Base-by-base conservation (phyloP, 805 yeast species). In the Lachancea sp. region DNA sequence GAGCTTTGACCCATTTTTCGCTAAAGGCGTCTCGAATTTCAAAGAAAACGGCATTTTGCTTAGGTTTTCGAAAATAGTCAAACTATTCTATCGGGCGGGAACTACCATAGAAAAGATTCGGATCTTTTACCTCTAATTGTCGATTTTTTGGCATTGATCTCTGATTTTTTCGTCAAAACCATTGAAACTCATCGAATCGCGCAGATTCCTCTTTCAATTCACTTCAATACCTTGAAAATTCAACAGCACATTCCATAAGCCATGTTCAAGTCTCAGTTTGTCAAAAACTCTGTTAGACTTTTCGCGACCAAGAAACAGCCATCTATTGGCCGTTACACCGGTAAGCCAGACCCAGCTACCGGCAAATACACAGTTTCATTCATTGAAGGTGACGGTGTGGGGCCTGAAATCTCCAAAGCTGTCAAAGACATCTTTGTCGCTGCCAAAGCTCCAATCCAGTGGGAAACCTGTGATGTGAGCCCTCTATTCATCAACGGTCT, bases 381-480 rank as follows among this genome's bases (percentile, higher is more conserved):
- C 73, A 91, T 93, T 60, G 97, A 90, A 72, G 98, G 98, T 73
- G 98, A 91, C 66, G 99, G 99, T 77, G 89, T 91, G 57, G 99
- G 99, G 59, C 77, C 82, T 42, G 99, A 93, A 71, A 93, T 93
- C 67, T 85, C 98, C 55, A 80, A 85, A 60, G 86, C 98, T 42
- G 97, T 93, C 56, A 86, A 90, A 75, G 79, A 84, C 54, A 91
- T 93, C 62, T 93, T 88, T 73, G 73, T 82, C 42, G 97, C 97
- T 56, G 99, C 98, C 44, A 71, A 85, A 46, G 95, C 90, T 44
- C 99, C 99, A 55, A 82, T 93, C 60, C 91, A 85, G 62, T 93
- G 98, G 97, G 96, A 91, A 71, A 81, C 85, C 38, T 95, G 90
- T 58, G 97, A 91, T 64, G 99, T 93, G 43, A 86, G 96, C 44